A percentile compares a stretch with the other conserved stretches of the same genome.
Conservation (phyloP, 1,139 yeast species). For the Blastobotrys buckinghamii region DNA sequence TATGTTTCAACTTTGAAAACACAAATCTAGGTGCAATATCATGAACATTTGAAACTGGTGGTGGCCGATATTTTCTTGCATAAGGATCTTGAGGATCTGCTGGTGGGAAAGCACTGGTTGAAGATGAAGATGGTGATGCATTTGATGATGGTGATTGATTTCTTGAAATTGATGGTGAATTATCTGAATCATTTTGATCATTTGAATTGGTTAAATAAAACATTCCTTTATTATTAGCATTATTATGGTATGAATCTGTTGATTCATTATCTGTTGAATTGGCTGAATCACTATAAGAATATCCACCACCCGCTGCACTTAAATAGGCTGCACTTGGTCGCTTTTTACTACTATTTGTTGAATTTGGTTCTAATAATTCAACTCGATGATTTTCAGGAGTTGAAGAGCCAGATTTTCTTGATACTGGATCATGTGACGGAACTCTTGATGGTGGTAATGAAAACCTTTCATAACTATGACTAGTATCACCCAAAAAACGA, state of each 20-base stretch:
- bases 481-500: constrained; percentile 26
- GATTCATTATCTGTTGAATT: constrained; percentile 1
- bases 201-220: constrained; percentile 11
- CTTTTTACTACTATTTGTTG: constrained; percentile 1
- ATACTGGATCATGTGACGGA: constrained; percentile 17
- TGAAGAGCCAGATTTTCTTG: constrained; percentile 5
- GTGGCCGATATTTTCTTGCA: constrained; percentile 30
- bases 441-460: constrained; percentile 31
- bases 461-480: constrained; percentile 30
- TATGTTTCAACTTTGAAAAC: constrained; percentile 22
- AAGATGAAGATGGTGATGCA: constrained; percentile 8
- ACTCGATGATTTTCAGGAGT: constrained; percentile 1
- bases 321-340: constrained; percentile 15
- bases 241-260: constrained; percentile 3
- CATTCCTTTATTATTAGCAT: constrained; percentile 6
- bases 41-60: constrained; percentile 26
- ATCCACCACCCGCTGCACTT: constrained; percentile 10
- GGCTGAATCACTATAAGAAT: too few relatives aligned
- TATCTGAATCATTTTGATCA: neutral
- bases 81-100: constrained; percentile 32
- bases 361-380: constrained; percentile 5
- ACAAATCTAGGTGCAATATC: constrained; percentile 35
- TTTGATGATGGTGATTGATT: constrained; percentile 20
- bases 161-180: constrained; percentile 18
- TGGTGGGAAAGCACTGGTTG: constrained; percentile 19